Percentiles rank a stretch among this genome's conserved stretches.
Evolutionary conservation across 768 basidiomycete species (phyloP).

Genomic region (Trametes gibbosa): DNA sequence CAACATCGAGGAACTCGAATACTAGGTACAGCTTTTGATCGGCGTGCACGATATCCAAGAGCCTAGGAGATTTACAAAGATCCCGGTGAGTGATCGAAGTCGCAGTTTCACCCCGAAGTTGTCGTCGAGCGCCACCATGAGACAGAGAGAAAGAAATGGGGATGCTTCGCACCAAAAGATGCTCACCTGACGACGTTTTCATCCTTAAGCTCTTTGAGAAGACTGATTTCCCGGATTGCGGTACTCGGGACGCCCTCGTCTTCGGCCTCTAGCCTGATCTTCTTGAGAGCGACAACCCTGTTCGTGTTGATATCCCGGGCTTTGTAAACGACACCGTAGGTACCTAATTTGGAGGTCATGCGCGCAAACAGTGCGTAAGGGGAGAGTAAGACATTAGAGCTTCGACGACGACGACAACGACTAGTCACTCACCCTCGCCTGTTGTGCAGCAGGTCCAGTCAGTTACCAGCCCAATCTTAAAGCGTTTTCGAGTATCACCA

Average conservation of each 20-base stretch:
- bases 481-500: constrained; percentile 24
- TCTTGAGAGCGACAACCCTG: constrained; percentile 93
- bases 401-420: background rate
- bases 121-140: background rate
- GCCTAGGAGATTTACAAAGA: constrained; percentile 42
- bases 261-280: constrained; percentile 96
- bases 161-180: background rate
- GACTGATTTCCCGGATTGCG: constrained; percentile 95
- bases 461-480: background rate
- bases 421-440: constrained; percentile 48
- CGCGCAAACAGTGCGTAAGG: background rate
- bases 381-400: background rate
- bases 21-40: constrained; percentile 98
- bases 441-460: background rate
- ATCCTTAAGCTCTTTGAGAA: constrained; percentile 95
- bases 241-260: constrained; percentile 99
- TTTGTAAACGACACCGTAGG: constrained; percentile 98
- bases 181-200: constrained; percentile 90
- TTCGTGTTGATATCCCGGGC: constrained; percentile 79
- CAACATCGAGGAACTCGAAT: constrained; percentile 96
- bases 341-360: constrained; percentile 53
- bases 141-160: background rate
- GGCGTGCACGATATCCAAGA: constrained; percentile 94
- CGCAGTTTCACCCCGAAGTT: background rate
- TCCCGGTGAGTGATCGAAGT: background rate